These are phyloP conservation scores for Paraphaeosphaeria sporulosa DNA, from an alignment of 2,329 filamentous ascomycete genomes.

Conservation along the genomic window DNA sequence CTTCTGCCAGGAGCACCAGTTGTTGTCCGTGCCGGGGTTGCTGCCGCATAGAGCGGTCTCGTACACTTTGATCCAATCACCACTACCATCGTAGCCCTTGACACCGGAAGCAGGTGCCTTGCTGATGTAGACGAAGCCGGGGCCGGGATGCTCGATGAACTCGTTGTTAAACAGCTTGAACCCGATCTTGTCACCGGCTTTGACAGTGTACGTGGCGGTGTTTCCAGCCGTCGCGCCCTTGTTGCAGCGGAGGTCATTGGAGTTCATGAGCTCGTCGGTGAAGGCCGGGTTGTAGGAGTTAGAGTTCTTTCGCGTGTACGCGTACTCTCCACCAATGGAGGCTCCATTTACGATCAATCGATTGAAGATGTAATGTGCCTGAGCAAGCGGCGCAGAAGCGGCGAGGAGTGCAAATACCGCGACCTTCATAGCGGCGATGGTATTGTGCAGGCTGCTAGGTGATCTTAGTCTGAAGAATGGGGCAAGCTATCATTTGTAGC, in stretches of 20 bases:
- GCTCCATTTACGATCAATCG: constrained; percentile 44
- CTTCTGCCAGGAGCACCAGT: constrained; percentile 49
- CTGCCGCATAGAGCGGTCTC: constrained; percentile 37
- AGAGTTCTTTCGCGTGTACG: constrained; percentile 46
- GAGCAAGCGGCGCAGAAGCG: constrained; percentile 28
- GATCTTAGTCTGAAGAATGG: background rate
- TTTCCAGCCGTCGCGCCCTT: constrained; percentile 41
- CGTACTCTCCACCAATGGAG: constrained; percentile 42
- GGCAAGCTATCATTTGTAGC: background rate
- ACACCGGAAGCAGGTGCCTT: constrained; percentile 69
- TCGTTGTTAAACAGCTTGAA: constrained; percentile 61
- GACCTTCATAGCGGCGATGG: constrained; percentile 37
- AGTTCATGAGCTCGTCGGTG: constrained; percentile 42
- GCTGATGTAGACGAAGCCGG: constrained; percentile 48
- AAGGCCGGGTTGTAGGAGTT: constrained; percentile 45
- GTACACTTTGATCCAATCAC: constrained; percentile 49
- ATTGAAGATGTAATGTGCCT: constrained; percentile 50
- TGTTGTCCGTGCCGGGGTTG: constrained; percentile 34
- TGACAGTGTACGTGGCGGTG: constrained; percentile 47
- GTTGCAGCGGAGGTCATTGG: constrained; percentile 47
- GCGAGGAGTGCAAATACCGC: constrained; percentile 36
- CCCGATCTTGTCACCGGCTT: constrained; percentile 58
- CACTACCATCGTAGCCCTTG: constrained; percentile 72
- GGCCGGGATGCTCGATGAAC: constrained; percentile 53
- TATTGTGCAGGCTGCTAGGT: background rate